A percentile compares a stretch with the other conserved stretches of the same genome.
These are phyloP conservation scores for Cubamyces sp. DNA, from an alignment of 768 basidiomycete genomes.

Conservation along the genomic window DNA sequence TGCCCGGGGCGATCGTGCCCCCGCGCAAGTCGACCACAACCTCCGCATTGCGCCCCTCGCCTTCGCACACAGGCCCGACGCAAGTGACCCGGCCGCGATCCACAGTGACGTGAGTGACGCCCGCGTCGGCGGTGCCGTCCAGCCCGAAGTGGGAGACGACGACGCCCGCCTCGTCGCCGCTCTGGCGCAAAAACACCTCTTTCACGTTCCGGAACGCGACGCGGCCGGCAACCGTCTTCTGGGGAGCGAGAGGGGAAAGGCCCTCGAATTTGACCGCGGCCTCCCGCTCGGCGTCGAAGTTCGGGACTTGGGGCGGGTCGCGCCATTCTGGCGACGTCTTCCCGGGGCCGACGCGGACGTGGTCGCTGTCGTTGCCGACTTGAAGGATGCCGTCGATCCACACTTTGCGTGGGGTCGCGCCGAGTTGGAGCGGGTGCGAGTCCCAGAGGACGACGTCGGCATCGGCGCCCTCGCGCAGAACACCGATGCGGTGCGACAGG, in stretches of 20 bases:
- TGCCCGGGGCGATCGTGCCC: slow-evolving; percentile 68
- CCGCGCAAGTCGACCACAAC: slow-evolving; percentile 64
- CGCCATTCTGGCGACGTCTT: slow-evolving; percentile 37
- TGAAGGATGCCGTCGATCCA: slow-evolving; percentile 89
- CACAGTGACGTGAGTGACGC: slow-evolving; percentile 40
- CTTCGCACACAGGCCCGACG: slow-evolving; percentile 34
- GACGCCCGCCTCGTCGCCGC: slow-evolving; percentile 35
- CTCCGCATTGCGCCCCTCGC: slow-evolving; percentile 42
- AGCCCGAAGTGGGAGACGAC: slow-evolving; percentile 44
- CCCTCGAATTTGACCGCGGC: slow-evolving; percentile 70
- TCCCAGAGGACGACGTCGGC: slow-evolving; percentile 49
- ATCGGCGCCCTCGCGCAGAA: slow-evolving; percentile 42
- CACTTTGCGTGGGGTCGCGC: slow-evolving; percentile 56
- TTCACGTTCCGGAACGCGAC: slow-evolving; percentile 71
- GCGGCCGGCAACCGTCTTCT: slow-evolving; percentile 42
- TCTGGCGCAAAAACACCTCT: slow-evolving; percentile 34
- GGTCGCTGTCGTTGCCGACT: slow-evolving; percentile 45
- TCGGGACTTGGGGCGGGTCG: slow-evolving; percentile 58
- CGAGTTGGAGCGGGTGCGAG: slow-evolving; percentile 46
- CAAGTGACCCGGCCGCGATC: slow-evolving; percentile 46
- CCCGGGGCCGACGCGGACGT: slow-evolving; percentile 29
- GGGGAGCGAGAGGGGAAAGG: slow-evolving; percentile 64
- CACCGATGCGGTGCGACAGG: slow-evolving; percentile 82
- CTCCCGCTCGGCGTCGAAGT: slow-evolving; percentile 70
- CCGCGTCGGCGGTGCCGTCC: slow-evolving; percentile 22